Base-by-base conservation (phyloP, 106 monocot genomes). In the Vanilla planifolia region DNA sequence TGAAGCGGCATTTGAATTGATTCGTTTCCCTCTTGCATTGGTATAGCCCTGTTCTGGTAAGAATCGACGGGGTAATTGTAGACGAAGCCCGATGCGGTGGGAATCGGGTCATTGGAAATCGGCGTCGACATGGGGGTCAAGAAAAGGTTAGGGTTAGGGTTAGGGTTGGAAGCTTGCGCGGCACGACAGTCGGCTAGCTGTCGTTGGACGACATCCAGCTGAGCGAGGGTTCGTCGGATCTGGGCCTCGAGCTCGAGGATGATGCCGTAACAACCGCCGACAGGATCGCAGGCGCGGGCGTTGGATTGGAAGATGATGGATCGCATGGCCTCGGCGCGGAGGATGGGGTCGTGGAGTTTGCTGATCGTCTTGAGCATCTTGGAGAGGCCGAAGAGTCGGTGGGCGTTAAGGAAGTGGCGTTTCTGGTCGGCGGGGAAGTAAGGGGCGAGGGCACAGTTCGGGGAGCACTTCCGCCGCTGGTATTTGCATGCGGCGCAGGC, bases 401-500 rank as follows among this genome's bases (percentile, higher is more conserved):
- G 89, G 5, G 77, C 81, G 67, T 80, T 77, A 37, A 71, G 66
- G 70, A 89, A 89, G 15, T 73, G 62, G 17, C 35, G 56, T 5
- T 72, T 76, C 13, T 63, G 52, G 39, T 78, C 72, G 25, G 89
- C 80, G 21, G 89, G 89, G 78, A 89, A 89, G 73, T 75, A 85
- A 10, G 67, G 75, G 25, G 89, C 80, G 1, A 89, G 69, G 3
- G 39, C 41, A 78, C 89, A 89, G 58, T 77, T 67, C 1, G 73
- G 69, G 16, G 51, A 62, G 75, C 89, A 89, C 59, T 71, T 78
- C 37, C 89, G 85, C 2, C 89, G 69, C 64, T 89, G 89, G 75
- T 75, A 75, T 75, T 89, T 89, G 78, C 89, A 89, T 19, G 89
- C 78, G 1, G 89, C 89, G 61, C 89, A 85, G 7, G 85, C 81